phyloP scores from a whole-genome alignment of 495 filamentous ascomycete species.

The Podospora pseudocomata region DNA sequence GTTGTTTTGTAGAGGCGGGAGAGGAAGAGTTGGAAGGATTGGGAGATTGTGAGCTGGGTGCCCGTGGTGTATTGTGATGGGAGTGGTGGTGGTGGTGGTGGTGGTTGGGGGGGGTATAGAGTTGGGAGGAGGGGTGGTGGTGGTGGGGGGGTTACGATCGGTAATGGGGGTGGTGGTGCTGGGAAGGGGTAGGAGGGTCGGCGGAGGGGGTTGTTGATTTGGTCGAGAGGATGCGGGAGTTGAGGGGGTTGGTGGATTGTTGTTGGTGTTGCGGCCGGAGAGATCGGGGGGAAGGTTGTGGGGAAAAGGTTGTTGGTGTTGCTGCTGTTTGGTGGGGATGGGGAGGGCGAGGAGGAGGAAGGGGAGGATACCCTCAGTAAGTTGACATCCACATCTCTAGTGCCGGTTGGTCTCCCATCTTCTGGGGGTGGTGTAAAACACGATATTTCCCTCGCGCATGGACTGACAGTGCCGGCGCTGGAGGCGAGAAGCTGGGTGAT shows the following conservation, averaged over 20 bases:
- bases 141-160: not conserved
- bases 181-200: not conserved
- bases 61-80: not conserved
- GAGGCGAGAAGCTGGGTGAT: constrained; percentile 18
- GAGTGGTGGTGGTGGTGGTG: not conserved
- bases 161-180: not conserved
- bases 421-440: constrained; percentile 23
- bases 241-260: not conserved
- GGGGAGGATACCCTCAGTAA: not conserved
- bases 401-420: not conserved
- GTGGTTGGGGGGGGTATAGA: constrained; percentile 1
- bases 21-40: constrained; percentile 17
- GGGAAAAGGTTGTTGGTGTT: not conserved
- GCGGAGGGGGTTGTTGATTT: not conserved
- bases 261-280: not conserved
- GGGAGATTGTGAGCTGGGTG: constrained; percentile 4
- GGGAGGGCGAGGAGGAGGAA: not conserved
- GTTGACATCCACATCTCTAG: not conserved
- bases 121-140: not conserved
- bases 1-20: constrained; percentile 16
- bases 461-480: not conserved
- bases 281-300: constrained; percentile 1
- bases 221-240: not conserved
- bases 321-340: not conserved
- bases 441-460: constrained; percentile 18